These are phyloP conservation scores for Astragalus glycyphyllos DNA, from an alignment of 306 rosid species.

Conservation along the genomic window DNA sequence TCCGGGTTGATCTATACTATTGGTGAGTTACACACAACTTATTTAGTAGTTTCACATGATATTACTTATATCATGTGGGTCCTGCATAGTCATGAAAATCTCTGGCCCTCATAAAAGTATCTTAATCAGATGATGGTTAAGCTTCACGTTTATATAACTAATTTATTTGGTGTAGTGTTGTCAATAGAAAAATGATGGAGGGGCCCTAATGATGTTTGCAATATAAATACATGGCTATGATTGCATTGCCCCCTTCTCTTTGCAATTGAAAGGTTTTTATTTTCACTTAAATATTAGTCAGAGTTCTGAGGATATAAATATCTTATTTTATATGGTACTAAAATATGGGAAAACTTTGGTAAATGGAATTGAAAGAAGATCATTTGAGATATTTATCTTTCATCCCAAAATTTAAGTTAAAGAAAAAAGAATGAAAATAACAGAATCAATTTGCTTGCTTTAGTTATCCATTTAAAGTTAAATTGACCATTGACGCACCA, in stretches of 20 bases:
- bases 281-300: background rate
- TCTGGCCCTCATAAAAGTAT: constrained; percentile 53
- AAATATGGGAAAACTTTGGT: constrained; percentile 5
- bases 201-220: constrained; percentile 63
- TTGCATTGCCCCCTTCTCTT: constrained; percentile 57
- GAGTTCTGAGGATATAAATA: background rate
- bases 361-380: constrained; percentile 32
- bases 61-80: constrained; percentile 41
- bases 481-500: constrained; percentile 46
- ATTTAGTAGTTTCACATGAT: constrained; percentile 14
- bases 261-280: background rate
- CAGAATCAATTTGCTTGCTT: constrained; percentile 44
- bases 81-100: constrained; percentile 54
- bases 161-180: constrained; percentile 54
- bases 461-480: constrained; percentile 45
- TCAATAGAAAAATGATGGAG: constrained; percentile 67
- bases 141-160: constrained; percentile 73
- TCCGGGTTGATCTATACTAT: constrained; percentile 26
- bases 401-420: constrained; percentile 4
- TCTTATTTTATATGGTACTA: background rate
- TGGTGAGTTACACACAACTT: background rate
- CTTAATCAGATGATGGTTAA: constrained; percentile 69
- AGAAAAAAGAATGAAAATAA: background rate
- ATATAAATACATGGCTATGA: constrained; percentile 56
- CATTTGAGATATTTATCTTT: constrained; percentile 41